Base-by-base conservation (phyloP, 192 early-diverging fungal species). In the Spinellus fusiger region DNA sequence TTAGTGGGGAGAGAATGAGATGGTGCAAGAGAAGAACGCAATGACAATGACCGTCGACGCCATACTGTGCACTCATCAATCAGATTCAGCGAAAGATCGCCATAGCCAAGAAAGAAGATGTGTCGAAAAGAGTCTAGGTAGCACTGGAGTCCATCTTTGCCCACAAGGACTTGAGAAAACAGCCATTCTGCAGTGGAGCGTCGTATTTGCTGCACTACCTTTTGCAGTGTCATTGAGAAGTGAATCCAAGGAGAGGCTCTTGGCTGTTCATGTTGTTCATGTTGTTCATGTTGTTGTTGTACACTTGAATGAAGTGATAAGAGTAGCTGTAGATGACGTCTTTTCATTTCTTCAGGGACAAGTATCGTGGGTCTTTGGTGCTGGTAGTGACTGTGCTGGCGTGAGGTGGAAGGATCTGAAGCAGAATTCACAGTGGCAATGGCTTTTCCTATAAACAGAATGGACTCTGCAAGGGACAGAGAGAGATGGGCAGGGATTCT, bases 401-500 rank as follows among this genome's bases (percentile, higher is more conserved):
- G n/a, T n/a, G n/a, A n/a, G n/a, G n/a, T n/a, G n/a, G n/a, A n/a
- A n/a, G n/a, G n/a, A 32, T 40, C 38, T 5, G 22, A 28, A 35
- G 44, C 53, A 18, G 52, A 48, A 16, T 50, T 59, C 7, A 82
- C 80, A 6, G 80, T 87, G 0, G 76, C 73, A 26, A 87, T 73
- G 0, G 84, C 80, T 65, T 84, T 86, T 3, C 88, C 88, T 31
- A 86, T 74, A 71, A 87, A 90, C 16, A 88, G 64, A 60, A 90
- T 80, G 16, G 76, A 78, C 29, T 86, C 64, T 2, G 80, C 85
- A n/a, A 86, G 35, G 0, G 54, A 31, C 0, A 31, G 33, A 18
- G 84, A 77, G 44, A 90, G 74, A 63, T 84, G 77, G 5, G 44
- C 35, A 20, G 86, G 86, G 5, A 84, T 56, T 40, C 76, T 61